phyloP scores from a whole-genome alignment of 208 protist genomes.

The Trypanosoma lewisi region DNA sequence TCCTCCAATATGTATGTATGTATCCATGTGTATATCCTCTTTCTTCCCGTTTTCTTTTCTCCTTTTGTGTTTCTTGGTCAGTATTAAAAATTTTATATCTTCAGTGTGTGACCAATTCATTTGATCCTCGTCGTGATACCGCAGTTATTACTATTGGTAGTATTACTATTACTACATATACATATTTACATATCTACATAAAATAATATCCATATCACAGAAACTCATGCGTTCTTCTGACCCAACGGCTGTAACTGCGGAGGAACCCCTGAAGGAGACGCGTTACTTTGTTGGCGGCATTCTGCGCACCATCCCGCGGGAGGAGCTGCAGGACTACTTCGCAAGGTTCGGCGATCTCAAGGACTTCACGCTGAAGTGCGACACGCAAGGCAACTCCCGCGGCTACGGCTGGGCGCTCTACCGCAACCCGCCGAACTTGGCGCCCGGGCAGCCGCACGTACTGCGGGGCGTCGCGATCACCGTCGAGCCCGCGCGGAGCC shows the following conservation, averaged over 20 bases:
- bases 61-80: neutral
- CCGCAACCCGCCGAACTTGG: constrained; percentile 2
- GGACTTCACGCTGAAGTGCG: constrained; percentile 28
- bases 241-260: constrained; percentile 11
- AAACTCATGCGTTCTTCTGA: constrained; percentile 8
- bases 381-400: constrained; percentile 45
- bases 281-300: constrained; percentile 62
- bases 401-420: constrained; percentile 67
- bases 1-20: constrained; percentile 20
- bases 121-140: no score
- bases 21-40: constrained; percentile 19
- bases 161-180: no score
- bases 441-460: constrained; percentile 15
- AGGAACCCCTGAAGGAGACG: neutral
- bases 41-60: constrained; percentile 12
- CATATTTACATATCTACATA: no score
- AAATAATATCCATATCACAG: no score
- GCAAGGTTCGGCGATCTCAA: constrained; percentile 30
- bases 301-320: constrained; percentile 31
- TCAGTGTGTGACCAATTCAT: no score
- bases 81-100: no score
- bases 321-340: constrained; percentile 51
- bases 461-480: constrained; percentile 24
- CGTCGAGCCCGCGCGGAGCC: constrained; percentile 20
- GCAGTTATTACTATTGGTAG: no score